Base-by-base conservation (phyloP, 805 yeast species). In the Starmerella asiatica region DNA sequence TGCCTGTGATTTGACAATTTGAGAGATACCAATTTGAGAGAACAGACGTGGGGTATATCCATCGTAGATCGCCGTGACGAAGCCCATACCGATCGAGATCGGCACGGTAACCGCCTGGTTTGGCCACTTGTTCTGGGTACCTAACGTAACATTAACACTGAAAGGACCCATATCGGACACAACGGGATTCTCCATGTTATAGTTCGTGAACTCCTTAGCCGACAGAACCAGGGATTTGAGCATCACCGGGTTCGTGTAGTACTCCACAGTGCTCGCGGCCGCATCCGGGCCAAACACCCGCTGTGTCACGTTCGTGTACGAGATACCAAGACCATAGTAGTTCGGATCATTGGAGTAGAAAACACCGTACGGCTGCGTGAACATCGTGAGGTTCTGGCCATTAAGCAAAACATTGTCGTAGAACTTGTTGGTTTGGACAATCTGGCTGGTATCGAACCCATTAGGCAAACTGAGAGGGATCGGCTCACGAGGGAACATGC, bases 71-170 rank as follows among this genome's bases (percentile, higher is more conserved):
- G 76, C 82, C 24, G 94, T 78, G 14, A 81, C 72, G 46, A 81
- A 75, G 5, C 94, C 94, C 69, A 69, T 68, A 39, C 96, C 96
- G 57, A 79, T 86, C 5, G 78, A 80, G 39, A 80, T 53, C 3
- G 88, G 86, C 34, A 71, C 46, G 24, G 65, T 63, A 11, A 48
- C 33, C 14, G 28, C 21, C 32, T 44, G 46, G 37, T 34, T 29
- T 1, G 45, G 40, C 39, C 39, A 40, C 36, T 35, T 18, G 21
- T 36, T 37, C 16, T 41, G 20, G 14, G 77, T 59, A 34, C 56
- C 58, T 28, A 40, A 61, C 37, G 44, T 61, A 9, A 68, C 73
- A 32, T 62, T 59, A 12, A 68, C 71, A 5, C 80, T 73, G 57
- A 75, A 65, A 14, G 65, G 58, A 30, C 64, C 67, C 65, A 71